A percentile compares a stretch with the other conserved stretches of the same genome.
phyloP scores from a whole-genome alignment of 306 rosid genomes.

The Fragaria nilgerrensis region DNA sequence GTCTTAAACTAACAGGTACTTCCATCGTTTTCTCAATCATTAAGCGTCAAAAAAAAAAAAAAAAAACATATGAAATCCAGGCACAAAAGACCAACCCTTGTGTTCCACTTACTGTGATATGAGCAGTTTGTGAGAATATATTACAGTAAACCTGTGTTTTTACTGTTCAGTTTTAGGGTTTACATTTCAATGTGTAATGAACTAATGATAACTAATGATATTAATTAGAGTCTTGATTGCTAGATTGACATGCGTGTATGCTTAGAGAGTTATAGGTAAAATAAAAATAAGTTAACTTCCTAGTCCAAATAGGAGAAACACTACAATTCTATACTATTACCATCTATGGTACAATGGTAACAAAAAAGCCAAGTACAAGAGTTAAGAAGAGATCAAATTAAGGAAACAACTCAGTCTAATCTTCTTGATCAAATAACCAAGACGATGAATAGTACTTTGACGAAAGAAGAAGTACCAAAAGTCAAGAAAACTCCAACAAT shows the following conservation, averaged over 20 bases:
- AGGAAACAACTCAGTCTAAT: background rate
- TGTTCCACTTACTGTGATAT: background rate
- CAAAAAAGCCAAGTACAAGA: background rate
- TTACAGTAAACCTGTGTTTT: background rate
- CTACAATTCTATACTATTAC: background rate
- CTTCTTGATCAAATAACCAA: background rate
- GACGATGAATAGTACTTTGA: constrained; percentile 8
- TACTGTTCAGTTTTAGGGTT: background rate
- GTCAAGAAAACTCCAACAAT: constrained; percentile 9
- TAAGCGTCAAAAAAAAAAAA: background rate
- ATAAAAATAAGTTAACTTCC: background rate
- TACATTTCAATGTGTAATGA: background rate
- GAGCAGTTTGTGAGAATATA: background rate
- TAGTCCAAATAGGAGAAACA: background rate
- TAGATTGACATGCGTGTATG: background rate
- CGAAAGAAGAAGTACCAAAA: background rate
- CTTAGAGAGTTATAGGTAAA: too few relatives aligned
- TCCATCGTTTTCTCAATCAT: background rate
- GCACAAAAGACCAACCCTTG: background rate
- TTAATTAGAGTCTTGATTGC: background rate
- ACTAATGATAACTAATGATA: too few relatives aligned
- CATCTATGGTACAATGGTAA: background rate
- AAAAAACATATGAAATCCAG: background rate
- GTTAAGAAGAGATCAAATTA: background rate
- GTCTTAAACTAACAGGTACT: background rate